Base-by-base conservation (phyloP, 345 rosid species). In the Linum usitatissimum region DNA sequence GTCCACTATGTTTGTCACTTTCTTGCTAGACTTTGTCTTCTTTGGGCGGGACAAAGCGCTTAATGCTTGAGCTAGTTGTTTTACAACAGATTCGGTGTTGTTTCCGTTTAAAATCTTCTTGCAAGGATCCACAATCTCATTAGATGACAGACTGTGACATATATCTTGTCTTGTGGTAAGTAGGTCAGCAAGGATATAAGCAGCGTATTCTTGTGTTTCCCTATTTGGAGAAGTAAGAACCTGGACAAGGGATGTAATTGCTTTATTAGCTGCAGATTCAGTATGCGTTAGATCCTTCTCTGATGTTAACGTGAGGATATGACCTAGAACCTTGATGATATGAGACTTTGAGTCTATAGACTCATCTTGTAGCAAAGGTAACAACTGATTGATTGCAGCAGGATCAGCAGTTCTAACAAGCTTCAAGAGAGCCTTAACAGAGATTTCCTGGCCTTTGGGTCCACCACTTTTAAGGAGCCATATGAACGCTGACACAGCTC, bases 241-340 rank as follows among this genome's bases (percentile, higher is more conserved):
- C 77, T 86, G 79, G 66, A 88, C 74, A 66, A 91, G 86, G 65
- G 91, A 72, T 62, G 70, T 80, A 73, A 91, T 68, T 18, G 84
- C 94, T 77, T 86, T 77, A 75, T 86, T 91, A 62, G 98, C 91
- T 1, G 94, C 87, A 71, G 91, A 77, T 68, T 86, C 94, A 73
- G 69, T 74, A 21, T 53, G 72, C 71, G 84, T 66, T 71, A 91
- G 77, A 76, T 88, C 90, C 45, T 77, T 69, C 30, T 73, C 67
- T 54, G 90, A 75, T 66, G 88, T 86, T 80, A 83, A 73, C 30
- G 84, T 78, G 67, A 91, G 87, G 49, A 88, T 83, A 78, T 88
- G 91, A 48, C 94, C 94, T 81, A 91, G 61, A 69, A 83, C 94
- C 73, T 73, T 71, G 66, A 91, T 79, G 12, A 83, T 72, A 54